Evolutionary conservation across 805 yeast genomes (phyloP).

Genomic region (Saturnispora sekii): DNA sequence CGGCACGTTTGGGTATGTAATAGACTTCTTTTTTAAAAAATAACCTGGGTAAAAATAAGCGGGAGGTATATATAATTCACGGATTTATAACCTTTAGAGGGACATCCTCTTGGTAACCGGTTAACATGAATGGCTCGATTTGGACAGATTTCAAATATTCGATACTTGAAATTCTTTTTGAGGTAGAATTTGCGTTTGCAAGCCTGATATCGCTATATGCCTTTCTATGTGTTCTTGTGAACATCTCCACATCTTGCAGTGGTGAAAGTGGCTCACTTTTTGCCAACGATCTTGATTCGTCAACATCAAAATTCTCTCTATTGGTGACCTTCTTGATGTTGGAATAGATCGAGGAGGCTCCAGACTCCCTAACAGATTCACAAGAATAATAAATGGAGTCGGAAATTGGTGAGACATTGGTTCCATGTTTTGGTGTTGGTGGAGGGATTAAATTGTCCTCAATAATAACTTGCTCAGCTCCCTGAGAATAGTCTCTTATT

Average conservation of each 20-base stretch:
- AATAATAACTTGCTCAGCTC: conserved; percentile 3
- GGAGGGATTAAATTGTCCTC: conserved; percentile 7
- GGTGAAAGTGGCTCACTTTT: conserved; percentile 7
- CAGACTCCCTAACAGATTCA: neutral
- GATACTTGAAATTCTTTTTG: conserved; percentile 14
- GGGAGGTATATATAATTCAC: neutral
- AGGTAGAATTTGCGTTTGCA: neutral
- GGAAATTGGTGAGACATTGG: neutral
- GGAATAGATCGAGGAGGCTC: neutral
- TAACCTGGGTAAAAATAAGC: neutral
- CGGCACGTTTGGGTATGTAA: conserved; percentile 33
- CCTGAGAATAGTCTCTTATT: conserved; percentile 15
- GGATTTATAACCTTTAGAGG: conserved; percentile 16
- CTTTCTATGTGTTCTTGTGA: conserved; percentile 16
- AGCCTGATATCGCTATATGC: conserved; percentile 10
- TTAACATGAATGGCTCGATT: conserved; percentile 23
- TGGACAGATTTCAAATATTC: conserved; percentile 19
- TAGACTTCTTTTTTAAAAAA: neutral
- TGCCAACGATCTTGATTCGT: neutral
- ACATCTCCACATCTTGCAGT: conserved; percentile 19
- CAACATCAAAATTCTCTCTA: too few relatives aligned
- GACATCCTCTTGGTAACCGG: conserved; percentile 21
- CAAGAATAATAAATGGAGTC: conserved; percentile 5
- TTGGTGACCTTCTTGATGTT: neutral
- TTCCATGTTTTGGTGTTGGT: conserved; percentile 4